Evolutionary conservation across 768 basidiomycete genomes (phyloP).

Genomic region (Amanita jacksonii): DNA sequence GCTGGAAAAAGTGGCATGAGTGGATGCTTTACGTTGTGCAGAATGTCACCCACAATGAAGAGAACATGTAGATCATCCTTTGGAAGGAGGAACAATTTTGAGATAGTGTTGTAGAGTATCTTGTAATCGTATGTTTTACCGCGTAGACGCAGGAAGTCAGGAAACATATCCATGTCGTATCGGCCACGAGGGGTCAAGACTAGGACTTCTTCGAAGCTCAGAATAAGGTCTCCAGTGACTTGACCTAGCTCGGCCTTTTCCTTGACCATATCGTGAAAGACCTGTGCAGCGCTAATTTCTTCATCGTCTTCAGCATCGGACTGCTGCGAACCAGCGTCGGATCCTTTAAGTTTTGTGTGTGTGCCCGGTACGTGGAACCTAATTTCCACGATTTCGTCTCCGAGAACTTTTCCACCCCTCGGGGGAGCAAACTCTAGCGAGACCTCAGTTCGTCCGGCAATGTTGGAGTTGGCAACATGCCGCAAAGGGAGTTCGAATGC

Average conservation of each 20-base stretch:
- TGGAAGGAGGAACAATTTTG: conserved; percentile 84
- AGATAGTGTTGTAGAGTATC: conserved; percentile 83
- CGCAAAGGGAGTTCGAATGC: conserved; percentile 85
- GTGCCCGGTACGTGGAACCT: conserved; percentile 92
- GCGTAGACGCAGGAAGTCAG: conserved; percentile 86
- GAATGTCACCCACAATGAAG: conserved; percentile 66
- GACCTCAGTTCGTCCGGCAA: conserved; percentile 96
- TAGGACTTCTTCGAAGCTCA: conserved; percentile 91
- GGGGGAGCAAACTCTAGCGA: conserved; percentile 81
- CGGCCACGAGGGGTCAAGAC: conserved; percentile 94
- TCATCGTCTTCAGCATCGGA: conserved; percentile 70
- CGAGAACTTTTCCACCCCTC: conserved; percentile 32
- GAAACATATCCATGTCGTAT: conserved; percentile 98
- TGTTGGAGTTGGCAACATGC: conserved; percentile 92
- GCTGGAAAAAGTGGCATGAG: conserved; percentile 29
- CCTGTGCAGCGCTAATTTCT: conserved; percentile 87
- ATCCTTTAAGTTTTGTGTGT: conserved; percentile 46
- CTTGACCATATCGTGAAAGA: conserved; percentile 93
- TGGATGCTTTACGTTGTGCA: conserved; percentile 2
- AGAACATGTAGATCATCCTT: conserved; percentile 95
- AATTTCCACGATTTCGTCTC: conserved; percentile 92
- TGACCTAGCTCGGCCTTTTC: conserved; percentile 93
- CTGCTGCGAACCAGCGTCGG: conserved; percentile 66
- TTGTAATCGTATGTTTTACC: conserved; percentile 99
- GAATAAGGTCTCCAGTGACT: conserved; percentile 82